Base-by-base conservation (phyloP, 129 eudicot species). In the Chrysanthemum makinoi region DNA sequence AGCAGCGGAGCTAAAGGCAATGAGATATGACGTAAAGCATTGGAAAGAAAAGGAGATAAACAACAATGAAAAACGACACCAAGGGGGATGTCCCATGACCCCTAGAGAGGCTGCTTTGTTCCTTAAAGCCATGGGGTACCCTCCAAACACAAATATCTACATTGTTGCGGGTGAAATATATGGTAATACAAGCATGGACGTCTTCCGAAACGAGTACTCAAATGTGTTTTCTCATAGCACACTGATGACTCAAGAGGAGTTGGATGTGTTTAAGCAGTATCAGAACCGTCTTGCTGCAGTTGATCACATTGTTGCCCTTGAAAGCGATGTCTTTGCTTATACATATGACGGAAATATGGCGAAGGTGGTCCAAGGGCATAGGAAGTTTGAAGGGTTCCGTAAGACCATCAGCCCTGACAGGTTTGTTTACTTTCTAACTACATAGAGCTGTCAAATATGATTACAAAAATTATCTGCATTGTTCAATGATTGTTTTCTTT, bases 281-380 rank as follows among this genome's bases (percentile, higher is more conserved):
- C 91, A 90, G 68, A 94, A 94, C 26, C 95, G 97, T 8, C 95
- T 94, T 18, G 99, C 99, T 0, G 97, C 99, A 15, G 76, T 94
- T 58, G 99, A 94, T 77, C 83, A 94, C 62, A 86, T 94, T 18
- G 91, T 94, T 1, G 99, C 99, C 30, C 86, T 94, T 10, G 91
- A 87, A 60, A 90, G 99, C 39, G 96, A 94, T 68, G 93, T 81
- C 15, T 94, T 94, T 75, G 83, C 86, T 33, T 90, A 94, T 47
- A 94, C 99, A 1, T 94, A 94, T 47, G 97, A 94, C n/a, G 99
- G 99, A 22, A 89, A 94, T 77, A 89, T 94, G 98, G 99, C 99
- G 0, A 94, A 94, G 79, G 97, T 91, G n/a, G 97, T 94, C 59
- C 96, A 87, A 65, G 99, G 99, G 13, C 99, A 94, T 70, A 76